Base-by-base conservation (phyloP, 2,329 filamentous ascomycete genomes). In the Fusarium sp. region DNA sequence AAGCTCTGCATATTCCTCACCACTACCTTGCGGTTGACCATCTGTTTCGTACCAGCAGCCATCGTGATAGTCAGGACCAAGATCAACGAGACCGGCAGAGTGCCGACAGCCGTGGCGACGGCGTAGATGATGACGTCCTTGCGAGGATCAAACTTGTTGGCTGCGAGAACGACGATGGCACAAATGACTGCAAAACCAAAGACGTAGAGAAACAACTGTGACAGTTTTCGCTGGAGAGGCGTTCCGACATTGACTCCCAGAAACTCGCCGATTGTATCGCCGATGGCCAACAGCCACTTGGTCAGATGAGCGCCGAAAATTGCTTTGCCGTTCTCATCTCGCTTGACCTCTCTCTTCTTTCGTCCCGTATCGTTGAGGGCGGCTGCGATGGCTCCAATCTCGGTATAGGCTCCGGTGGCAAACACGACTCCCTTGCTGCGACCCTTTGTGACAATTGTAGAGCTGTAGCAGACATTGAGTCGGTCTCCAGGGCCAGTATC, bases 221-320 rank as follows among this genome's bases (percentile, higher is more conserved):
- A 91, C 42, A 94, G 83, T 77, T 92, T 93, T 67, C 89, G 88
- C 79, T 93, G 91, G 35, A 94, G 83, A 0, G 92, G 92, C 5
- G 92, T 94, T 14, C 92, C 92, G n/a, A 90, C 80, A 16, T 77
- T 81, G 10, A 85, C 75, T 11, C 84, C 88, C 29, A 89, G 85
- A 69, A 89, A 86, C 50, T 84, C 80, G 2, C 80, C 79, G 7
- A 79, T 20, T 6, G 61, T 69, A 5, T 77, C 74, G 13, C 57
- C 56, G 0, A 66, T 47, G 14, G 83, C 85, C 27, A 84, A 67
- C 6, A 75, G 65, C 81, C 81, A 84, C 10, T 82, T 81, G 56
- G 81, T 71, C 8, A 78, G 25, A 59, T 80, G 79, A 13, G 79
- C 80, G 29, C 73, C 77, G 57, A 79, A 70, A 7, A 78, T 78